Base-by-base conservation (phyloP, 257 asterid genomes). In the Oldenlandia corymbosa region DNA sequence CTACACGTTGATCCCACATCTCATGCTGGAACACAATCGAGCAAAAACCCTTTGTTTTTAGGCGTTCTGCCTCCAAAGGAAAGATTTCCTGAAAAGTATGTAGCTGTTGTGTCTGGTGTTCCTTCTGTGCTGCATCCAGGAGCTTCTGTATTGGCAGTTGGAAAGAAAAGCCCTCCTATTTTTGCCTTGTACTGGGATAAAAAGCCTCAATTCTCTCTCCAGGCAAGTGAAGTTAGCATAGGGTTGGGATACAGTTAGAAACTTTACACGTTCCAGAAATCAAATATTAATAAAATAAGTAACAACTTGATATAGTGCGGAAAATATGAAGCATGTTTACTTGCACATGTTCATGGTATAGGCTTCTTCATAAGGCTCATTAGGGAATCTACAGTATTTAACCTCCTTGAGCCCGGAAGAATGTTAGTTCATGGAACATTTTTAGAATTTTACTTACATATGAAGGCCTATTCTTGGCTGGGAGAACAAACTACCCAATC, bases 61-160 rank as follows among this genome's bases (percentile, higher is more conserved):
- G 97, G 97, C 60, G 83, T 80, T 71, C 82, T 89, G 60, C 99
- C 99, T 65, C 88, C 97, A 17, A 92, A 85, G 79, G 97, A 87
- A 75, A 81, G 91, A 76, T 89, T 84, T 68, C 97, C 99, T 37
- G 99, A 92, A 78, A 92, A 87, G 70, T 92, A 92, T 60, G 34
- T 92, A 67, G 95, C 96, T 63, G 72, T 89, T 63, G 67, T 85
- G 50, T 82, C 81, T 26, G 95, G 96, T 73, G 91, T 87, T 52
- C 97, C 97, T 53, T 85, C 88, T 5, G 84, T 87, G 68, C 80
- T 92, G 67, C 97, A 92, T 79, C 96, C 97, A 6, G 99, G 97
- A 60, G 97, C 99, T 75, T 87, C 91, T 76, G 70, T 89, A 63
- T 74, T 92, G 72, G 88, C 96, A 31, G 86, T 87, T 60, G 97